Conservation (phyloP, 331 rosid genomes). For the Arachis monticola region DNA sequence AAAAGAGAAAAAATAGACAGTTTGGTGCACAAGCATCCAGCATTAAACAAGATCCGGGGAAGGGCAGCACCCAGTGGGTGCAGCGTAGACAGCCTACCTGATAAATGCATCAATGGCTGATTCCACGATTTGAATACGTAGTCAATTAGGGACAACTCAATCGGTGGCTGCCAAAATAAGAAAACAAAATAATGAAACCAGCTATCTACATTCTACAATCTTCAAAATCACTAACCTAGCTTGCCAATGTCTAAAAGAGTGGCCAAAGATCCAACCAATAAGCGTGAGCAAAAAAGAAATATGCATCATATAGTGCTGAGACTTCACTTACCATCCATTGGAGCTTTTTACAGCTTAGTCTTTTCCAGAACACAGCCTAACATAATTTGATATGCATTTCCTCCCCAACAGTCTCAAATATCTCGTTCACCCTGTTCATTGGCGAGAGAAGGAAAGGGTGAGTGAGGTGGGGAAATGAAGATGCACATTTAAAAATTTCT, state of each 20-base stretch:
- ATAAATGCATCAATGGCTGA: too few species aligned
- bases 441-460: conserved; percentile 2
- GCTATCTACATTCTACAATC: background rate
- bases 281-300: background rate
- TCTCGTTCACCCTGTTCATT: conserved; percentile 66
- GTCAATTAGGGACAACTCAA: too few species aligned
- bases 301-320: background rate
- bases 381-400: conserved; percentile 54
- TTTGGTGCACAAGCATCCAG: too few species aligned
- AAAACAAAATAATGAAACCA: background rate
- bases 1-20: background rate
- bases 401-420: conserved; percentile 62
- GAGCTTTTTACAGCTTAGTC: background rate
- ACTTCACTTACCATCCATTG: background rate
- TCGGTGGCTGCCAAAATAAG: background rate
- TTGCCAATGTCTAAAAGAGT: background rate
- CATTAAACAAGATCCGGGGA: too few species aligned
- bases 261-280: background rate
- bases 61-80: too few species aligned
- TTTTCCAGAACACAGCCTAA: conserved; percentile 14
- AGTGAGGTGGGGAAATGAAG: background rate
- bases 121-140: too few species aligned
- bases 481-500: conserved; percentile 10
- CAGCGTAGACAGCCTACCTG: too few species aligned
- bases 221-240: background rate